Evolutionary conservation across 1,139 yeast genomes (phyloP).

Genomic region (Saccharomyces hybrid): DNA sequence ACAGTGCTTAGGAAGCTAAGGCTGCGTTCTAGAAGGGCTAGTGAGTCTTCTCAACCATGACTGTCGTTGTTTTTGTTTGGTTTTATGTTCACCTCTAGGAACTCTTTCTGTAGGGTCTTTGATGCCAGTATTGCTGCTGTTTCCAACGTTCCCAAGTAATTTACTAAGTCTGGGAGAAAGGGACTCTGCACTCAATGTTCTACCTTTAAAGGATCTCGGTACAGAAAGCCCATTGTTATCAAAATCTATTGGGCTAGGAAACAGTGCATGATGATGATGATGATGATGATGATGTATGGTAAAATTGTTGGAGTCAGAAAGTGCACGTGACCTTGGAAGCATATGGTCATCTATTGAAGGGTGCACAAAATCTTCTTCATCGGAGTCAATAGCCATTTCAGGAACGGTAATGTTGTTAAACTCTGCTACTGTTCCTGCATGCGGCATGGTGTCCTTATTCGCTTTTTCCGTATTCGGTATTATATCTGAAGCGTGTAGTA

Average conservation of each 20-base stretch:
- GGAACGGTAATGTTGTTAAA: neutral
- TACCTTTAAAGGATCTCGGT: neutral
- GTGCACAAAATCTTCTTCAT: neutral
- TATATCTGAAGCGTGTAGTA: slow-evolving; percentile 48
- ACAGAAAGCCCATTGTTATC: neutral
- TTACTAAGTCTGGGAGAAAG: neutral
- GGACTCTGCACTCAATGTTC: neutral
- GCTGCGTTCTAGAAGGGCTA: neutral
- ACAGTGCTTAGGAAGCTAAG: neutral
- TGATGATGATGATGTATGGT: neutral
- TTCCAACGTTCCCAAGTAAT: neutral
- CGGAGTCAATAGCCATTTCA: neutral
- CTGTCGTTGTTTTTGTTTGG: neutral
- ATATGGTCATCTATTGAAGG: neutral
- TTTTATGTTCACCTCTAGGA: neutral
- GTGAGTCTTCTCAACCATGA: slow-evolving; percentile 4
- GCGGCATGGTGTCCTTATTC: slow-evolving; percentile 5
- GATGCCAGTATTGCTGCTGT: neutral
- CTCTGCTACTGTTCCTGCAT: slow-evolving; percentile 8
- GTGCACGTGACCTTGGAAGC: neutral
- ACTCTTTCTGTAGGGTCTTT: neutral
- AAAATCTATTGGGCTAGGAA: neutral
- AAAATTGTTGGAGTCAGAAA: neutral
- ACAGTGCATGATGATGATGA: neutral
- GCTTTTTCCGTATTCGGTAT: slow-evolving; percentile 45